Evolutionary conservation across 202 grass and related monocot species (phyloP).

Genomic region (Panicum hallii): DNA sequence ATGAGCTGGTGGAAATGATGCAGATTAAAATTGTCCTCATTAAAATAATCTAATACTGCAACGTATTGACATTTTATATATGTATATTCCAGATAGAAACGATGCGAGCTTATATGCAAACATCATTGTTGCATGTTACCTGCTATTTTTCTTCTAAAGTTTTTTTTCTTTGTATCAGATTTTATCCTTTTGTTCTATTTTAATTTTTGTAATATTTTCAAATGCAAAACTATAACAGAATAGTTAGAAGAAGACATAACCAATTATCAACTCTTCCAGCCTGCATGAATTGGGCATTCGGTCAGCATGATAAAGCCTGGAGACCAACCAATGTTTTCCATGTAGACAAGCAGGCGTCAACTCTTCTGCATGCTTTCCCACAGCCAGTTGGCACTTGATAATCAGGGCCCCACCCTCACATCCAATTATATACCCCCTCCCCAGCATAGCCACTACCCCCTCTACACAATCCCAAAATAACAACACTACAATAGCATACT

Average conservation of each 20-base stretch:
- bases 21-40: too few relatives aligned
- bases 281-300: conserved; percentile 18
- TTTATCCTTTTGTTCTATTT: background rate
- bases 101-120: background rate
- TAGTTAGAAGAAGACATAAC: too few relatives aligned
- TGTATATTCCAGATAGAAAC: background rate
- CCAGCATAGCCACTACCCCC: conserved; percentile 13
- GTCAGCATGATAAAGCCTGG: conserved; percentile 37
- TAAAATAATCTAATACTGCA: too few relatives aligned
- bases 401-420: conserved; percentile 43
- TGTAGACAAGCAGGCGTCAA: conserved; percentile 56
- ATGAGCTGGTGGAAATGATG: too few relatives aligned
- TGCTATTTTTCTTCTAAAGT: background rate
- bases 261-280: background rate
- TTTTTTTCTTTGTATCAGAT: background rate
- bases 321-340: conserved; percentile 45
- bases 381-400: conserved; percentile 46
- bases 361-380: conserved; percentile 59
- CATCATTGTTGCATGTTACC: background rate
- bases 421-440: conserved; percentile 38
- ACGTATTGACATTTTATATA: too few relatives aligned
- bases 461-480: conserved; percentile 39
- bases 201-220: background rate
- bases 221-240: background rate
- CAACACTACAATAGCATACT: conserved; percentile 40